Conservation (phyloP, 257 asterid genomes). For the Ocimum tenuiflorum region DNA sequence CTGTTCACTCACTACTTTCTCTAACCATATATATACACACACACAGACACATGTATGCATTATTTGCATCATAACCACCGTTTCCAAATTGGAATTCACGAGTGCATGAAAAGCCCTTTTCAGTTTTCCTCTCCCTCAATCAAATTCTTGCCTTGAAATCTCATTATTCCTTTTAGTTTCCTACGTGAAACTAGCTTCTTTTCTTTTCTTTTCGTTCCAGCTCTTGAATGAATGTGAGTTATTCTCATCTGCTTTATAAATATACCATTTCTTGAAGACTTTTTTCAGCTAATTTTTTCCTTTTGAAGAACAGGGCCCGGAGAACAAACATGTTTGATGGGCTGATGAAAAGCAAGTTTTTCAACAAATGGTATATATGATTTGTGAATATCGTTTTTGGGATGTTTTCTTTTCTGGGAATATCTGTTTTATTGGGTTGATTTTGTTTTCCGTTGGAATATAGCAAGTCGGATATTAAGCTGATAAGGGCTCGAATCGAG, state of each 20-base stretch:
- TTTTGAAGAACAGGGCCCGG: not conserved
- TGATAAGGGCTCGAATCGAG: slow-evolving; percentile 53
- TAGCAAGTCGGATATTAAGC: slow-evolving; percentile 66
- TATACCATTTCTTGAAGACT: slow-evolving; percentile 16
- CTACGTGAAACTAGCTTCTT: slow-evolving; percentile 29
- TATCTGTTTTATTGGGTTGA: not conserved
- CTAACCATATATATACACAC: slow-evolving; percentile 16
- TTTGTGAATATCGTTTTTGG: not conserved
- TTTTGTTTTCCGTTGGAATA: slow-evolving; percentile 5
- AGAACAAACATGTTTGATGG: slow-evolving; percentile 49
- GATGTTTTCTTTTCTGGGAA: not conserved
- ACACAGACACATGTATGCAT: not conserved
- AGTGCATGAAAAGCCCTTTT: slow-evolving; percentile 1
- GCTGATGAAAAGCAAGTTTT: slow-evolving; percentile 61
- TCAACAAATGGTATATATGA: slow-evolving; percentile 47
- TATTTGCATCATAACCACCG: not conserved
- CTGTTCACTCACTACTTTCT: slow-evolving; percentile 15
- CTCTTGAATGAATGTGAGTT: slow-evolving; percentile 18
- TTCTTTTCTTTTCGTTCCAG: slow-evolving; percentile 29
- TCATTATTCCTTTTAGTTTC: slow-evolving; percentile 16
- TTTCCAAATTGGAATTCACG: slow-evolving; percentile 8
- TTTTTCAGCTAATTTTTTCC: slow-evolving; percentile 6
- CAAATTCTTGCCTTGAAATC: slow-evolving; percentile 19
- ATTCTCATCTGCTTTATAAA: slow-evolving; percentile 27
- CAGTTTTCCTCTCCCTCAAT: not conserved